Evolutionary conservation across 73 alveolate genomes (phyloP).

Genomic region (Paramecium octaurelia): DNA sequence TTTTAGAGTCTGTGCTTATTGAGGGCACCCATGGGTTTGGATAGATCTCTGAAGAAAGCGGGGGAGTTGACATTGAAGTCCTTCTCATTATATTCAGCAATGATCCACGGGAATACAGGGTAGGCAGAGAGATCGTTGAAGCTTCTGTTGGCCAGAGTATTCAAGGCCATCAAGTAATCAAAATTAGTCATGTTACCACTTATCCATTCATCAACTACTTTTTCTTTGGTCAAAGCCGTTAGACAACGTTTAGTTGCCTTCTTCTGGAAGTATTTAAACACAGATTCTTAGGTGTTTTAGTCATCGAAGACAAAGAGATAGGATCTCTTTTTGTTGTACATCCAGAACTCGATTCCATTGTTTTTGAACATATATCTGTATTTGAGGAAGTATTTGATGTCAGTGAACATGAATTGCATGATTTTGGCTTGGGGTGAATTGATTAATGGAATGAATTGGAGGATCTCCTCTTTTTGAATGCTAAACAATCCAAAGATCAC

Average conservation of each 20-base stretch:
- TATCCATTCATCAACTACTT: slow-evolving; percentile 73
- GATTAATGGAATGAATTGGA: slow-evolving; percentile 30
- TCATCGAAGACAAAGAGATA: slow-evolving; percentile 50
- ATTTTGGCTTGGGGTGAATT: neutral
- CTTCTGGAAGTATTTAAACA: neutral
- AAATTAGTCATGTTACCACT: slow-evolving; percentile 79
- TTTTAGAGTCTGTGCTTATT: slow-evolving; percentile 59
- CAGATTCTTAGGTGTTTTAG: neutral
- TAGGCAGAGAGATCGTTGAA: slow-evolving; percentile 91
- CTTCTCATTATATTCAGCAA: slow-evolving; percentile 69
- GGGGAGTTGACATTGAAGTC: slow-evolving; percentile 57
- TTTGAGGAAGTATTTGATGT: slow-evolving; percentile 44
- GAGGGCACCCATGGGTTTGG: slow-evolving; percentile 79
- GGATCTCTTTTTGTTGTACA: slow-evolving; percentile 49
- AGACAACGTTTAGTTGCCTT: slow-evolving; percentile 17
- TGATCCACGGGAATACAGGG: slow-evolving; percentile 97
- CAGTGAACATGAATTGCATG: slow-evolving; percentile 36
- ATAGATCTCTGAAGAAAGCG: slow-evolving; percentile 80
- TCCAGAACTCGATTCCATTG: slow-evolving; percentile 56
- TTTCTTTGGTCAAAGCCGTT: slow-evolving; percentile 56
- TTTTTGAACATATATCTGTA: slow-evolving; percentile 48
- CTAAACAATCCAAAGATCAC: slow-evolving; percentile 30
- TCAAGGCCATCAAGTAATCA: slow-evolving; percentile 79
- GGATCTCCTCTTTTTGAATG: neutral
- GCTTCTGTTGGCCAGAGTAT: slow-evolving; percentile 85